Percentiles rank a stretch among this genome's conserved stretches.
phyloP scores from a whole-genome alignment of 768 basidiomycete species.

The Psilocybe tampanensis region DNA sequence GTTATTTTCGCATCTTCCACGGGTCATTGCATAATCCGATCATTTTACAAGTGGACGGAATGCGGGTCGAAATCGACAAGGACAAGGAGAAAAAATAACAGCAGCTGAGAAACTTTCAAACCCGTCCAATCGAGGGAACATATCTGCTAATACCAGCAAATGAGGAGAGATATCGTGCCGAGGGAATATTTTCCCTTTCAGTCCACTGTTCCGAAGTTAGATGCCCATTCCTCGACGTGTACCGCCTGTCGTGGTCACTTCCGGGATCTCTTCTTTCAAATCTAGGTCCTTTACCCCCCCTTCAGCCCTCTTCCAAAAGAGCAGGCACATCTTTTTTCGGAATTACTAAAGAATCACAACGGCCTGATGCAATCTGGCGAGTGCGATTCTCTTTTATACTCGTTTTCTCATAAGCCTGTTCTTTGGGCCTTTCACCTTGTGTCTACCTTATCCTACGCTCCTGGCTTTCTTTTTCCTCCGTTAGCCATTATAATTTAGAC shows the following conservation, averaged over 20 bases:
- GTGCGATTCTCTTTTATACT: constrained; percentile 41
- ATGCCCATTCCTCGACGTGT: constrained; percentile 21
- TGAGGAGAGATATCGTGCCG: constrained; percentile 24
- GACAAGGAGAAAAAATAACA: constrained; percentile 2
- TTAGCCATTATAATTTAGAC: constrained; percentile 30
- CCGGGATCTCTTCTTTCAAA: constrained; percentile 27
- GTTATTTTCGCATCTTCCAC: constrained; percentile 17
- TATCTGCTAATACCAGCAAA: constrained; percentile 8
- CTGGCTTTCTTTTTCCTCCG: constrained; percentile 28
- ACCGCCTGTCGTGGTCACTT: constrained; percentile 27
- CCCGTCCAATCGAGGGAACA: constrained; percentile 24
- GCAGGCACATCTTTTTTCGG: constrained; percentile 26
- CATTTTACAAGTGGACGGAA: constrained; percentile 28
- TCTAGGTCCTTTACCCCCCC: constrained; percentile 32
- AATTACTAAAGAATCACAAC: constrained; percentile 34
- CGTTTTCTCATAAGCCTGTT: constrained; percentile 24
- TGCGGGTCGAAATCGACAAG: constrained; percentile 22
- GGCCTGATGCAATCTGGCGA: constrained; percentile 29
- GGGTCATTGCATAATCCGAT: constrained; percentile 29
- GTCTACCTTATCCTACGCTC: constrained; percentile 37
- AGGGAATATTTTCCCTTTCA: constrained; percentile 27
- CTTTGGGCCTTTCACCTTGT: constrained; percentile 28
- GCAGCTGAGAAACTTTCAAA: constrained; percentile 12
- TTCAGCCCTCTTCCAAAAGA: constrained; percentile 4
- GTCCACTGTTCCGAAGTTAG: constrained; percentile 15